A percentile compares a stretch with the other conserved stretches of the same genome.
Evolutionary conservation across 2,329 filamentous ascomycete species (phyloP).

Genomic region (Fusarium coffeatum): DNA sequence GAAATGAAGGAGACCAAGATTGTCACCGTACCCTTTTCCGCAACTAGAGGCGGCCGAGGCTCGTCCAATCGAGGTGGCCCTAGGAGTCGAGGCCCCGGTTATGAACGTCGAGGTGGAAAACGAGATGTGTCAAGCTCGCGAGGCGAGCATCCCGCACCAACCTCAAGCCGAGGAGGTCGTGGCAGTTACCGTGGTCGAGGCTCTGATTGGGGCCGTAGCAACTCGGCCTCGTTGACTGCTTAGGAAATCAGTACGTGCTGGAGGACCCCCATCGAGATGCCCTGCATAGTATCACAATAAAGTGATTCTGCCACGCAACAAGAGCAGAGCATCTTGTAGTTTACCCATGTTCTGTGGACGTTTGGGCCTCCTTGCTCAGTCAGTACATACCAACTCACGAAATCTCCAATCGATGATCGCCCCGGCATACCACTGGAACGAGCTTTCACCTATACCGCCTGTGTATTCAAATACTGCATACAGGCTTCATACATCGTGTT

Average conservation of each 20-base stretch:
- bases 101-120: slow-evolving; percentile 49
- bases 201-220: slow-evolving; percentile 57
- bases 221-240: slow-evolving; percentile 43
- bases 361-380: slow-evolving; percentile 7
- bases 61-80: slow-evolving; percentile 43
- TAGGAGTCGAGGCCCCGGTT: slow-evolving; percentile 48
- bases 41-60: slow-evolving; percentile 49
- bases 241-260: slow-evolving; percentile 37
- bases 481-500: slow-evolving; percentile 5
- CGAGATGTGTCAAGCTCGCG: slow-evolving; percentile 50
- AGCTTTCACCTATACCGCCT: slow-evolving; percentile 14
- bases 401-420: slow-evolving; percentile 1
- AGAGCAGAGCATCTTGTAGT: slow-evolving; percentile 34
- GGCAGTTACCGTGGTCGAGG: slow-evolving; percentile 55
- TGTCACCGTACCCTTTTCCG: slow-evolving; percentile 54
- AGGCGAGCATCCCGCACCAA: slow-evolving; percentile 41
- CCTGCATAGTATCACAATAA: slow-evolving; percentile 17
- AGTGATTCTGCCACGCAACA: slow-evolving; percentile 38
- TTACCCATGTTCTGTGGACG: slow-evolving; percentile 10
- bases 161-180: slow-evolving; percentile 52
- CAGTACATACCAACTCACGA: slow-evolving; percentile 7
- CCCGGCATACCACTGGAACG: background rate
- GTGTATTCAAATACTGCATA: slow-evolving; percentile 5
- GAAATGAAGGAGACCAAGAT: slow-evolving; percentile 55
- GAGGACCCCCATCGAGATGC: slow-evolving; percentile 20